These are phyloP conservation scores for Aspergillus chevalieri DNA, from an alignment of 2,329 filamentous ascomycete genomes.

Conservation along the genomic window DNA sequence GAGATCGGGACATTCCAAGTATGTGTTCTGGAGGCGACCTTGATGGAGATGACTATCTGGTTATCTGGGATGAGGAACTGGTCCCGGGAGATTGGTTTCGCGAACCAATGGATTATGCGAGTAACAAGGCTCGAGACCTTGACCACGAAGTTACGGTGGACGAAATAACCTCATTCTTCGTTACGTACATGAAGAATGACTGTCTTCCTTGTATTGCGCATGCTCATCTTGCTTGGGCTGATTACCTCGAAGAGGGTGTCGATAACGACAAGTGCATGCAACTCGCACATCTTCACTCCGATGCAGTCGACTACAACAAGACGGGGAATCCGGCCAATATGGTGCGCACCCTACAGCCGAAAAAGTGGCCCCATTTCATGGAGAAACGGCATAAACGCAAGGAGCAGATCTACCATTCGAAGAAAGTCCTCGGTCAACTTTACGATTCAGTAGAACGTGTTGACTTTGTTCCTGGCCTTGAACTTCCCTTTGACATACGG, in stretches of 20 bases:
- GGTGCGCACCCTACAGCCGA: constrained; percentile 54
- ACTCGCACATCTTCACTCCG: constrained; percentile 76
- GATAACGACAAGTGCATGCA: constrained; percentile 64
- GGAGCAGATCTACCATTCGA: constrained; percentile 57
- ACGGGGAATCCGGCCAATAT: constrained; percentile 73
- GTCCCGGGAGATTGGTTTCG: constrained; percentile 65
- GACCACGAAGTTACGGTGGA: constrained; percentile 60
- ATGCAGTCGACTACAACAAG: constrained; percentile 91
- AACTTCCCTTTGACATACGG: constrained; percentile 66
- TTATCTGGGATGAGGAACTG: constrained; percentile 79
- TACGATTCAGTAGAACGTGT: constrained; percentile 69
- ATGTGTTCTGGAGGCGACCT: constrained; percentile 97
- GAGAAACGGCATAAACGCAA: constrained; percentile 53
- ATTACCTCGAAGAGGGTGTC: constrained; percentile 57
- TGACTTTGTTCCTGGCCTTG: constrained; percentile 67
- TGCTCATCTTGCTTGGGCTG: constrained; percentile 73
- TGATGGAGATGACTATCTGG: constrained; percentile 91
- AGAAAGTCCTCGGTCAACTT: constrained; percentile 68
- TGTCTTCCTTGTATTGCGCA: constrained; percentile 71
- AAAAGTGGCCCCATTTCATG: constrained; percentile 79
- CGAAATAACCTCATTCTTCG: constrained; percentile 79
- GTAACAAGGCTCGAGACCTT: constrained; percentile 51
- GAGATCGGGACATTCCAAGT: constrained; percentile 76
- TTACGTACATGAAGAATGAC: constrained; percentile 89
- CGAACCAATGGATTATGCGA: constrained; percentile 69